Conservation (phyloP, 2,329 filamentous ascomycete species). For the Curvularia spicifera region DNA sequence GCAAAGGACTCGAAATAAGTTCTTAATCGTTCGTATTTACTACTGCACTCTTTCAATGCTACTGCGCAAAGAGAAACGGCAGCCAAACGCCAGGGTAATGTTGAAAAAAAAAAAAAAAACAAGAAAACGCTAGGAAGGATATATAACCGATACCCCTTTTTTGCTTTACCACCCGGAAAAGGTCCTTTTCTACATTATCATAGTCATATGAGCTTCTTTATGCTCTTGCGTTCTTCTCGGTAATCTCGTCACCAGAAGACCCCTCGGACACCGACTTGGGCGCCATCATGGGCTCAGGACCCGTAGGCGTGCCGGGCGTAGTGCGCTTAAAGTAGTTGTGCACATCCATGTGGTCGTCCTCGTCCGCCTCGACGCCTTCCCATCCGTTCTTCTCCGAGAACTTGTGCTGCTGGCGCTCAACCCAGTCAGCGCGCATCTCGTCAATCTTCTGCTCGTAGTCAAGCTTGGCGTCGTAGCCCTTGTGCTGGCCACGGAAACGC, state of each 20-base stretch:
- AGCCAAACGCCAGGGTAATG: slow-evolving; percentile 6
- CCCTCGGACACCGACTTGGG: slow-evolving; percentile 23
- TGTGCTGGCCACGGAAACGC: slow-evolving; percentile 76
- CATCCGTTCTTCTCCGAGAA: slow-evolving; percentile 42
- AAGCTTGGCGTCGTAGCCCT: slow-evolving; percentile 73
- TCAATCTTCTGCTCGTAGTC: slow-evolving; percentile 85
- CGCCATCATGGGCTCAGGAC: slow-evolving; percentile 28
- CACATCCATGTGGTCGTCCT: slow-evolving; percentile 39
- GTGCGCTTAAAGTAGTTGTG: slow-evolving; percentile 46
- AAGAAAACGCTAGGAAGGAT: slow-evolving; percentile 1
- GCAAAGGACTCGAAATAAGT: neutral
- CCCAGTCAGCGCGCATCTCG: slow-evolving; percentile 71
- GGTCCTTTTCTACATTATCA: neutral
- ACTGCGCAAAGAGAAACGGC: neutral
- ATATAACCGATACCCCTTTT: neutral
- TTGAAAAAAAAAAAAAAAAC: neutral
- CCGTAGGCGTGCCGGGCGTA: slow-evolving; percentile 19
- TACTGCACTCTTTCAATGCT: neutral
- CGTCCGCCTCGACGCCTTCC: slow-evolving; percentile 38
- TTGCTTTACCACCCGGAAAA: neutral
- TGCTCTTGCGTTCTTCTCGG: slow-evolving; percentile 11
- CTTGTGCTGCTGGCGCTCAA: slow-evolving; percentile 62
- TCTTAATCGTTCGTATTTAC: neutral
- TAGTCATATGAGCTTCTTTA: neutral
- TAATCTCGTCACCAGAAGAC: slow-evolving; percentile 21